These are phyloP conservation scores for Alternaria arbusti DNA, from an alignment of 2,329 filamentous ascomycete species.

Conservation along the genomic window DNA sequence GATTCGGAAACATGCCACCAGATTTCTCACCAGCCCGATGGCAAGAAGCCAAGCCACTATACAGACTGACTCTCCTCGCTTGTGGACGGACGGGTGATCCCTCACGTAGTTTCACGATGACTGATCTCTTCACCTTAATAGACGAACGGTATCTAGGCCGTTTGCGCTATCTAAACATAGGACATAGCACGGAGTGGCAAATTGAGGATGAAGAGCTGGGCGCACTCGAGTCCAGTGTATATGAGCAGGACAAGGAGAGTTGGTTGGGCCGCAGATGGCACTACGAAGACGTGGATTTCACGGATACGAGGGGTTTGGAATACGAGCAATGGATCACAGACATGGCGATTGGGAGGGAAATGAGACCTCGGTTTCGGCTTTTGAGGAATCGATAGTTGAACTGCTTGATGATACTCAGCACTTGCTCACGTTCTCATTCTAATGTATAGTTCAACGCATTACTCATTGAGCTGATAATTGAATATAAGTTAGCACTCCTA, in stretches of 20 bases:
- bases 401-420: background rate
- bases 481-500: background rate
- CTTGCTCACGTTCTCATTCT: background rate
- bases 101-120: slow-evolving; percentile 48
- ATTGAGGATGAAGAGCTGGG: slow-evolving; percentile 44
- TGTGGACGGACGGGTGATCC: slow-evolving; percentile 44
- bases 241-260: slow-evolving; percentile 49
- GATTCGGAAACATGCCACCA: slow-evolving; percentile 43
- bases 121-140: slow-evolving; percentile 51
- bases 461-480: background rate
- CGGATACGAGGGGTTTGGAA: slow-evolving; percentile 9
- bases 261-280: slow-evolving; percentile 46
- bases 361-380: slow-evolving; percentile 31
- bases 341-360: slow-evolving; percentile 27
- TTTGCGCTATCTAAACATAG: slow-evolving; percentile 48
- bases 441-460: background rate
- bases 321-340: slow-evolving; percentile 33
- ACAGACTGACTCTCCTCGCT: slow-evolving; percentile 49
- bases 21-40: slow-evolving; percentile 21
- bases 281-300: slow-evolving; percentile 26
- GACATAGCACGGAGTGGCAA: slow-evolving; percentile 50
- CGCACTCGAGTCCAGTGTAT: slow-evolving; percentile 48
- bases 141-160: slow-evolving; percentile 51
- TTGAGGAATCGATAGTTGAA: slow-evolving; percentile 27
- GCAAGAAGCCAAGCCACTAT: slow-evolving; percentile 41